Evolutionary conservation across 306 rosid genomes (phyloP).

Genomic region (Castanea crenata): DNA sequence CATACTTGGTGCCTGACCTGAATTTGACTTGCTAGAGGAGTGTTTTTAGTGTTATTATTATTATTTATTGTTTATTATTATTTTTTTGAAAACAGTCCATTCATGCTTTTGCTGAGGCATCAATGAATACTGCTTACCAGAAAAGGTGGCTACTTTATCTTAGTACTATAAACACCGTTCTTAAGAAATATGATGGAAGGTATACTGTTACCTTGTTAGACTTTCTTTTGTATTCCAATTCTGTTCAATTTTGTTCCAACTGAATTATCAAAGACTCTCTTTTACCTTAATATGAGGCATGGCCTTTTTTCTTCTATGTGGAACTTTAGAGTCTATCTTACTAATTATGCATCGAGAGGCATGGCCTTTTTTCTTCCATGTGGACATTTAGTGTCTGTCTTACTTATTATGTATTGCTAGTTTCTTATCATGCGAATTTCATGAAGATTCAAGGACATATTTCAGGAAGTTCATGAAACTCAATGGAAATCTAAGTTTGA

Average conservation of each 20-base stretch:
- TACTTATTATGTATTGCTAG: background rate
- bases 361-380: background rate
- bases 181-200: conserved; percentile 99
- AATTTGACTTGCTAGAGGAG: conserved; percentile 11
- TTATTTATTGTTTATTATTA: too few relatives aligned
- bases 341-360: background rate
- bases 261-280: background rate
- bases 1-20: conserved; percentile 13
- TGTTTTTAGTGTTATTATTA: too few relatives aligned
- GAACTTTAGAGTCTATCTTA: background rate
- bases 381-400: background rate
- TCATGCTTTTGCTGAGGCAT: conserved; percentile 76
- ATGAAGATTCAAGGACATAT: conserved; percentile 91
- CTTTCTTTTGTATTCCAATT: background rate
- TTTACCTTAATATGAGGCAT: background rate
- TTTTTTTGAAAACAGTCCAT: conserved; percentile 50
- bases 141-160: conserved; percentile 98
- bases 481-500: conserved; percentile 85
- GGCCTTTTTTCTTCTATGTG: background rate
- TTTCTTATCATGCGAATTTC: conserved; percentile 19
- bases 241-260: background rate
- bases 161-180: conserved; percentile 92
- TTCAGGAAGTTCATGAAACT: conserved; percentile 91
- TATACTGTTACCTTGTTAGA: conserved; percentile 29
- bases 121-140: conserved; percentile 76